phyloP scores from a whole-genome alignment of 2,329 filamentous ascomycete species.

The Lachnellula occidentalis region DNA sequence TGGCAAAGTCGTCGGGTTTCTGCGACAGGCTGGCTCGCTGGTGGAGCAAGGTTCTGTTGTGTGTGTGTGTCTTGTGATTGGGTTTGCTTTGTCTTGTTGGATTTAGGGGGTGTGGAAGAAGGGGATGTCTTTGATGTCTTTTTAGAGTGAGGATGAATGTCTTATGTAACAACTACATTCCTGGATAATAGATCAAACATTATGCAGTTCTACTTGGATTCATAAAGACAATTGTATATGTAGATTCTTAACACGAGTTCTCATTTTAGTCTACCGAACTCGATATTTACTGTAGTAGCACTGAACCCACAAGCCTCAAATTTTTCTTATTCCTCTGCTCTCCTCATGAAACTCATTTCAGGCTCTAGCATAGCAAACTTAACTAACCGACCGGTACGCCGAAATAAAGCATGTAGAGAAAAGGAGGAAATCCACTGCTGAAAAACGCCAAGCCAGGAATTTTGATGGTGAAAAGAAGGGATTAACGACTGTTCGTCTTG shows the following conservation, averaged over 20 bases:
- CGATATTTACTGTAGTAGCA: not conserved
- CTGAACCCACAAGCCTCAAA: not conserved
- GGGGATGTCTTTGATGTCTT: too few relatives aligned
- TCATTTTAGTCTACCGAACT: not conserved
- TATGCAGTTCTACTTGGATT: too few relatives aligned
- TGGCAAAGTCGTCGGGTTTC: not conserved
- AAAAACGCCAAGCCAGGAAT: not conserved
- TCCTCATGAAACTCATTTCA: not conserved
- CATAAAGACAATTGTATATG: not conserved
- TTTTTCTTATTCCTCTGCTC: not conserved
- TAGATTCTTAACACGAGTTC: not conserved
- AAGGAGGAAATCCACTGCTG: not conserved
- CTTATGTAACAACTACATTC: too few relatives aligned
- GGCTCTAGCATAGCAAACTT: not conserved
- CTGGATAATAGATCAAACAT: too few relatives aligned
- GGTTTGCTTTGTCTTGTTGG: too few relatives aligned
- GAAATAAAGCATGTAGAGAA: not conserved
- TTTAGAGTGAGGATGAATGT: too few relatives aligned
- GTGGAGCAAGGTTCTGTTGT: not conserved
- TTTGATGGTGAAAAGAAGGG: not conserved
- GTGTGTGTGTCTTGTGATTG: not conserved
- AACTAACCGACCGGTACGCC: not conserved
- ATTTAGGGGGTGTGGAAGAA: not conserved
- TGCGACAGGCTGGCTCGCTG: not conserved
- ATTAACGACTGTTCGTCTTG: conserved; percentile 70